Evolutionary conservation across 352 stramenopile genomes (phyloP).

Genomic region (Globisporangium acanthophoron): DNA sequence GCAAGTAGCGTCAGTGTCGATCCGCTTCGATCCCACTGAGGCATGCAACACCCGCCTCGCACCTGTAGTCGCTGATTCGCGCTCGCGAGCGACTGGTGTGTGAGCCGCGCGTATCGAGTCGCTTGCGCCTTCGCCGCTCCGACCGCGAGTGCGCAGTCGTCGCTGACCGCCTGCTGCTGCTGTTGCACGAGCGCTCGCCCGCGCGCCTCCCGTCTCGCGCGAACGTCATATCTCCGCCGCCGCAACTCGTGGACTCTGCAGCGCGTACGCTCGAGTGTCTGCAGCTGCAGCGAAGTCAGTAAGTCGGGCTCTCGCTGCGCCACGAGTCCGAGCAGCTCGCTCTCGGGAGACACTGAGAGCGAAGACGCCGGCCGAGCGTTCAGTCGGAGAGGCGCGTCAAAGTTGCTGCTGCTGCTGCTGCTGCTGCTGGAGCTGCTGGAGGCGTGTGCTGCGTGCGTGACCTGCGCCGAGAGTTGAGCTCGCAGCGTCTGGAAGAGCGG

Average conservation of each 20-base stretch:
- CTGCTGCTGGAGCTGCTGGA: too few species aligned
- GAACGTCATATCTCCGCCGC: background rate
- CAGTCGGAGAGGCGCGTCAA: background rate
- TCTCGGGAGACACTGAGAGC: background rate
- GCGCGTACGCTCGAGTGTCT: background rate
- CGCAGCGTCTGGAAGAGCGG: conserved; percentile 12
- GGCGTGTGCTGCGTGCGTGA: background rate
- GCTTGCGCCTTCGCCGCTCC: background rate
- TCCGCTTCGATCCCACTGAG: background rate
- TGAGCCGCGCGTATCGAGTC: conserved; percentile 4
- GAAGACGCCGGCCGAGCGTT: background rate
- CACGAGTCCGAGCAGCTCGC: background rate
- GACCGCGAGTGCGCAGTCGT: conserved; percentile 9
- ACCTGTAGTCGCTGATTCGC: conserved; percentile 12
- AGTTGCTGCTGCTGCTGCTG: background rate
- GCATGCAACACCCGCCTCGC: too few species aligned
- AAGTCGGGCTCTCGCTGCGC: background rate
- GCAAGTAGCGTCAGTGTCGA: background rate
- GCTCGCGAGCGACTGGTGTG: conserved; percentile 1
- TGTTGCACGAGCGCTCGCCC: conserved; percentile 4
- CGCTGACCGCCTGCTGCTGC: conserved; percentile 5
- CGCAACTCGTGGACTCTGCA: conserved; percentile 4
- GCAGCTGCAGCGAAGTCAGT: background rate
- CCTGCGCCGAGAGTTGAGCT: conserved; percentile 7
- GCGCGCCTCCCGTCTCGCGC: background rate